Evolutionary conservation across 2,329 filamentous ascomycete species (phyloP), one percentile per base, ranked within the genome.

Genomic region (Ambrosiella xylebori): DNA sequence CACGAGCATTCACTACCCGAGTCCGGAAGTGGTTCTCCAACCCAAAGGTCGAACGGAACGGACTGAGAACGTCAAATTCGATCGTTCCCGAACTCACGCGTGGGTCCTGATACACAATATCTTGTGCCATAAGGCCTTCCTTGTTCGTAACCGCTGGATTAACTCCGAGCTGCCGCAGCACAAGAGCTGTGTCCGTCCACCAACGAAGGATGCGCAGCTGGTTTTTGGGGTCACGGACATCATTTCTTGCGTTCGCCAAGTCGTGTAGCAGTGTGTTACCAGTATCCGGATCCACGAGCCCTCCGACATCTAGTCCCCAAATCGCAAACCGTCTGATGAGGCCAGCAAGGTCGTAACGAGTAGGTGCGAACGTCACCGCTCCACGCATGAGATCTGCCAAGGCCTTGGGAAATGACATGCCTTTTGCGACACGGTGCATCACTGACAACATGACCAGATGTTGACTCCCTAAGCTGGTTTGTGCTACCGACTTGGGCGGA

Each of bases 231-330:
- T 57, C 51, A 38, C 54, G 17, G 3, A 45, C 52, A 17, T 47
- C 9, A n/a, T 40, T 19, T 13, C 55, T 40, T 9, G 55, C 57
- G 7, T 54, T 13, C n/a, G 58, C 58, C 49, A 57, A 19, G n/a
- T 60, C 55, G 44, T 60, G 58, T 8, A 60, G 44, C 45, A 57
- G 58, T 9, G 55, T 60, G 41, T 57, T 60, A 17, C 50, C 55
- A 9, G 45, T 36, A 7, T n/a, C 15, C 8, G 19, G 44, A 13
- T 52, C 50, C 35, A 50, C 17, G 35, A 27, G 11, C 4, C 39
- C 41, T 17, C 39, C 50, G 49, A 60, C 54, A 27, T 60, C 55
- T 2, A 60, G 51, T 4, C 58, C 58, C 58, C 55, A 60, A 13
- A 35, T 15, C 7, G 41, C 17, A 19, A 60, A 57, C 13, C 58